Evolutionary conservation across 768 basidiomycete species (phyloP), one percentile per base, ranked within the genome.

Genomic region (Tephrocybe sp.): DNA sequence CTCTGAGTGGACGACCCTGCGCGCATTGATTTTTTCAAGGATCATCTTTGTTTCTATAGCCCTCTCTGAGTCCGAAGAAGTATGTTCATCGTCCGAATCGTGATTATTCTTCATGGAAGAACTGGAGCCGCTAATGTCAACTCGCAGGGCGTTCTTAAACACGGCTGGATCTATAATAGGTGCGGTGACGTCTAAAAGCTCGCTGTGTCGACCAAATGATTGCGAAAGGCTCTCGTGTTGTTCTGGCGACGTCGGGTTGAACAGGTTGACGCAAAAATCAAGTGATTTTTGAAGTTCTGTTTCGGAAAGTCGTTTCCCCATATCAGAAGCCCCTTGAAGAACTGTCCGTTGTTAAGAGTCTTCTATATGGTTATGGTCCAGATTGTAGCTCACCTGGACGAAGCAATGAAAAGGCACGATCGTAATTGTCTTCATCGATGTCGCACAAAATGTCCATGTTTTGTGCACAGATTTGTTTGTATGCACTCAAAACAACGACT

Each of bases 261-360:
- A 89, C 12, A 89, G 74, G 55, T 83, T 80, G 42, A 83, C 77
- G 62, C 87, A 89, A 63, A 91, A 91, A 64, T 89, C 85, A 19
- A 91, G 74, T 14, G 89, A 85, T 50, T 75, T 82, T 56, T 89
- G 84, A 0, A 91, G 75, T 65, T 91, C 89, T 41, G 70, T 73
- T 65, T 87, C 88, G 2, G 85, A 87, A 31, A 90, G 74, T 13
- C 76, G 79, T 30, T 72, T 69, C 12, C 88, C 89, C 77, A 89
- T 82, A 54, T 91, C 89, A 0, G 83, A 83, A 39, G 83, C 84
- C 5, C 89, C 89, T 65, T 90, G 89, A 33, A 90, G 89, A 23
- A 91, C 89, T 90, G 52, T 1, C 26, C 16, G 32, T 23, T 38
- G 22, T 39, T 43, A 23, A 49, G 53, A 34, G 52, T 12, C 13